A percentile compares a stretch with the other conserved stretches of the same genome.
phyloP scores from a whole-genome alignment of 179 eudicot species.

The Spinacia oleracea region DNA sequence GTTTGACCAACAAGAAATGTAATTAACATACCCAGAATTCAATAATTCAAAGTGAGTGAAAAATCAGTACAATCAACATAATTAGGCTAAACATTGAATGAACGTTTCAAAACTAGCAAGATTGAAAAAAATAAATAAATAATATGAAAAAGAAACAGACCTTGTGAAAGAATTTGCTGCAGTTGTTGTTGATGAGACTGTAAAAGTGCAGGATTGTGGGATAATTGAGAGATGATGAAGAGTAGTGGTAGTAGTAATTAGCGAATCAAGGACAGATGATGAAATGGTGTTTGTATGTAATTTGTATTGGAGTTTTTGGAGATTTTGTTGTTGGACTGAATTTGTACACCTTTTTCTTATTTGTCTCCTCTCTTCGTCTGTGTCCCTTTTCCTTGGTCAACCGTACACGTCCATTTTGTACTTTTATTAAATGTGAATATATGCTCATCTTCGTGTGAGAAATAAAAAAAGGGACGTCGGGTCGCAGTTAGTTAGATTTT shows the following conservation, averaged over 20 bases:
- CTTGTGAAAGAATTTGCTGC: background rate
- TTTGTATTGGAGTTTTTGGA: background rate
- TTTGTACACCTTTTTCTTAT: background rate
- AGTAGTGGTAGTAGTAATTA: background rate
- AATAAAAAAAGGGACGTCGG: too few species aligned
- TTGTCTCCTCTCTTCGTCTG: background rate
- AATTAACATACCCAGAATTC: background rate
- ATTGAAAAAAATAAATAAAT: background rate
- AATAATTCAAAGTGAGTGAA: background rate
- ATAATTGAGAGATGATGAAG: background rate
- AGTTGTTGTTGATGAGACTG: background rate
- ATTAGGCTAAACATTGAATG: too few species aligned
- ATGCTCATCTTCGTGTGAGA: background rate
- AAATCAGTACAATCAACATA: background rate
- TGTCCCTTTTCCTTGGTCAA: background rate
- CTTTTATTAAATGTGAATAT: too few species aligned
- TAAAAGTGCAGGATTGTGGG: background rate
- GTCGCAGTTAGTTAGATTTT: too few species aligned
- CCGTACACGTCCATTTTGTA: constrained; percentile 1
- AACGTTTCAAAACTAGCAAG: too few species aligned
- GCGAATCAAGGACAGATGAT: background rate
- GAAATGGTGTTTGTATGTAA: too few species aligned
- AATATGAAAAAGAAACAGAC: background rate
- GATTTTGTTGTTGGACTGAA: background rate
- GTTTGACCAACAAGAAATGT: background rate